Percentiles rank a stretch among this genome's conserved stretches.
Conservation (phyloP, 2,329 filamentous ascomycete genomes). For the Zarea fungicola region DNA sequence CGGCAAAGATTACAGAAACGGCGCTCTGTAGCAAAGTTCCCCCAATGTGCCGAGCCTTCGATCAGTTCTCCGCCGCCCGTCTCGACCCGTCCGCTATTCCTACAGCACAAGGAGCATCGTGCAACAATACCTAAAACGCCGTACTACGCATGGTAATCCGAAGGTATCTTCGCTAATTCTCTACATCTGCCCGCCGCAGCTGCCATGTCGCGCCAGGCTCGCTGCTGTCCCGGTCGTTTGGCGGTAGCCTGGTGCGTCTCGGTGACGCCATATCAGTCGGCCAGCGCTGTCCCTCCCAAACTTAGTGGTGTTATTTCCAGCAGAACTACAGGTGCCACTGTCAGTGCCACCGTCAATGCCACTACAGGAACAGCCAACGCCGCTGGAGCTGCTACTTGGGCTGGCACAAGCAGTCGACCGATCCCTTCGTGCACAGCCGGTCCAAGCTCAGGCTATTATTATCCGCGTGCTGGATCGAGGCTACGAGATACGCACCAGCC, state of each 20-base stretch:
- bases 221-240: constrained; percentile 7
- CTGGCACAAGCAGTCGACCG: not conserved
- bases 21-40: too few relatives aligned
- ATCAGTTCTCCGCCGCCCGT: too few relatives aligned
- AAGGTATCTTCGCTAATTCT: too few relatives aligned
- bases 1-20: too few relatives aligned
- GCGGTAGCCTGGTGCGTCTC: constrained; percentile 8
- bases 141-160: not conserved
- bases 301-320: too few relatives aligned
- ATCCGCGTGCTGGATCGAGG: not conserved
- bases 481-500: constrained; percentile 2
- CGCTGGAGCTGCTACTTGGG: not conserved
- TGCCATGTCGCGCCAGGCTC: constrained; percentile 11
- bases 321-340: too few relatives aligned
- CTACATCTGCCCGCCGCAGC: not conserved
- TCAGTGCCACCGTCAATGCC: not conserved
- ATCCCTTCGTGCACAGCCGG: not conserved
- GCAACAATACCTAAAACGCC: too few relatives aligned
- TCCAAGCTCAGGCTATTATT: not conserved
- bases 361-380: too few relatives aligned
- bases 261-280: constrained; percentile 5
- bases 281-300: not conserved
- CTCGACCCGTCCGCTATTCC: too few relatives aligned
- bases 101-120: too few relatives aligned
- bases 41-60: too few relatives aligned